phyloP scores from a whole-genome alignment of 768 basidiomycete species.

The Auriculariales sp. region DNA sequence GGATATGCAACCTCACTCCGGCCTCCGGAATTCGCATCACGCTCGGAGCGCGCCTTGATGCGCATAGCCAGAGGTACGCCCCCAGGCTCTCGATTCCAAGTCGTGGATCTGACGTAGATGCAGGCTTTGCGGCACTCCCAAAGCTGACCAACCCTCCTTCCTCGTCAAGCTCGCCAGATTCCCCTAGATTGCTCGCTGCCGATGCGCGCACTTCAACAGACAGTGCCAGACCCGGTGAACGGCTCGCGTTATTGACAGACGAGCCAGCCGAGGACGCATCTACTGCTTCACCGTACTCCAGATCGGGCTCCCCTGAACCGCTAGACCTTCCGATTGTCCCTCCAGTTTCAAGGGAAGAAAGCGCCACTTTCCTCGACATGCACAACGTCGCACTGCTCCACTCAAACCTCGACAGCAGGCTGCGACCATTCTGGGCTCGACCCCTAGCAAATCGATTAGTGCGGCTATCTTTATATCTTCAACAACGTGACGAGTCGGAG shows the following conservation, averaged over 20 bases:
- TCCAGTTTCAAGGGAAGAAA: constrained; percentile 8
- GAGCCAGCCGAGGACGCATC: constrained; percentile 37
- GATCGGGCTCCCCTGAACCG: neutral
- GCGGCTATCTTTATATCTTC: constrained; percentile 38
- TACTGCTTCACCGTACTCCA: neutral
- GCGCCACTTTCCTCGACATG: constrained; percentile 6
- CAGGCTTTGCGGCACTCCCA: constrained; percentile 64
- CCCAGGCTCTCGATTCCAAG: neutral
- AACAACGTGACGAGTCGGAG: constrained; percentile 12
- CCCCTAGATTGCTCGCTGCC: constrained; percentile 15
- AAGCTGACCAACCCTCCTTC: constrained; percentile 27
- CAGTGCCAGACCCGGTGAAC: constrained; percentile 24
- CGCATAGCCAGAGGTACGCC: constrained; percentile 57
- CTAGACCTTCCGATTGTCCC: neutral
- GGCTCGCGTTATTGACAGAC: constrained; percentile 44
- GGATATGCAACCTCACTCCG: constrained; percentile 58
- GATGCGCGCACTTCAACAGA: constrained; percentile 17
- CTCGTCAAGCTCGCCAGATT: constrained; percentile 8
- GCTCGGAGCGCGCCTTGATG: constrained; percentile 66
- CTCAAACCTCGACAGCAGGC: constrained; percentile 58
- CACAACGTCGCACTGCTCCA: constrained; percentile 40
- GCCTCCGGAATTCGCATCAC: constrained; percentile 43
- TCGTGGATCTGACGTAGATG: constrained; percentile 3
- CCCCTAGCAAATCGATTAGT: constrained; percentile 49
- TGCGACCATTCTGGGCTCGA: constrained; percentile 72